Conservation (phyloP, 2,329 filamentous ascomycete species). For the Zymoseptoria ardabiliae region DNA sequence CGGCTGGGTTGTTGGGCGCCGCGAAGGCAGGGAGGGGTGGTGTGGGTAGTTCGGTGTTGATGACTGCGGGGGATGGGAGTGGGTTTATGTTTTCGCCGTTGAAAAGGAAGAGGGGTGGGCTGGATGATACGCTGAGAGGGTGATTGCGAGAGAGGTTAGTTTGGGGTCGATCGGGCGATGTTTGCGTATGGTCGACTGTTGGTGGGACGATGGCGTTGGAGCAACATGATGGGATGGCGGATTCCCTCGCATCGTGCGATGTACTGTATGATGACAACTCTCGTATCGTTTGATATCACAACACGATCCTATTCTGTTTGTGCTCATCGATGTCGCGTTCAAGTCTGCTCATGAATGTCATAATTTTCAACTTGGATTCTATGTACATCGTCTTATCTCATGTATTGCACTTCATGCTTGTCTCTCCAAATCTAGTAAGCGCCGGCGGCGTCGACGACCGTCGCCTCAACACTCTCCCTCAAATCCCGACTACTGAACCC, state of each 20-base stretch:
- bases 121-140: conserved; percentile 29
- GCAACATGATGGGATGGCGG: background rate
- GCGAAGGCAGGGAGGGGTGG: conserved; percentile 13
- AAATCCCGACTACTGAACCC: background rate
- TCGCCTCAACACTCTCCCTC: background rate
- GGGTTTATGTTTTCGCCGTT: conserved; percentile 33
- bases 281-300: background rate
- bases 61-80: conserved; percentile 29
- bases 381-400: too few relatives aligned
- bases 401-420: too few relatives aligned
- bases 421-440: too few relatives aligned
- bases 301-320: background rate
- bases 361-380: too few relatives aligned
- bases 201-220: background rate
- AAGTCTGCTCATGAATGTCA: too few relatives aligned
- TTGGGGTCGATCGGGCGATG: background rate
- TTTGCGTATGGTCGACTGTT: background rate
- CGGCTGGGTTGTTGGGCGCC: conserved; percentile 18
- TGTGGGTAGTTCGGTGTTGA: conserved; percentile 16
- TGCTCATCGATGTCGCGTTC: too few relatives aligned
- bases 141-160: too few relatives aligned
- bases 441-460: background rate
- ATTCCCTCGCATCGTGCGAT: background rate
- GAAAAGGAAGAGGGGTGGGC: conserved; percentile 27
- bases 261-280: background rate